Conservation (phyloP, 495 filamentous ascomycete species). For the Xeromyces bisporus region DNA sequence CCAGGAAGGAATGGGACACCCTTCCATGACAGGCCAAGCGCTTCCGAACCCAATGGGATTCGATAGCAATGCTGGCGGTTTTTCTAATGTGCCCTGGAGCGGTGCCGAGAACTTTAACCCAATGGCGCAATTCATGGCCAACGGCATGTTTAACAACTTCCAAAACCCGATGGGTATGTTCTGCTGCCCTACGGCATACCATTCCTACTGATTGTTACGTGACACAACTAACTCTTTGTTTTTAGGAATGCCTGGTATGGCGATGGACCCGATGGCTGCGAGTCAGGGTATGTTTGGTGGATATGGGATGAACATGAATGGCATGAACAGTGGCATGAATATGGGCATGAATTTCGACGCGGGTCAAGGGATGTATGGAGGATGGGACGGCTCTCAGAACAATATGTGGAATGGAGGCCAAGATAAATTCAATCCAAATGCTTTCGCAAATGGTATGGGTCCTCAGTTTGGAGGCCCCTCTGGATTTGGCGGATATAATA, state of each 20-base stretch:
- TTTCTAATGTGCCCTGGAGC: conserved; percentile 49
- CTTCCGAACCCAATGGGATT: conserved; percentile 12
- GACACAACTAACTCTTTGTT: conserved; percentile 3
- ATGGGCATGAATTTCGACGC: conserved; percentile 61
- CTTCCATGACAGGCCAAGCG: conserved; percentile 5
- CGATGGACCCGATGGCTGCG: conserved; percentile 80
- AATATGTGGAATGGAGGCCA: conserved; percentile 59
- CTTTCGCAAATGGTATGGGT: conserved; percentile 64
- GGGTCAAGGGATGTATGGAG: conserved; percentile 44
- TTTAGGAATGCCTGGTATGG: conserved; percentile 60
- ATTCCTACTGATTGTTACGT: conserved; percentile 2
- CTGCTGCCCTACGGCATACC: no score
- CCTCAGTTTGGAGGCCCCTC: conserved; percentile 69
- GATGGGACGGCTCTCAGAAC: conserved; percentile 45
- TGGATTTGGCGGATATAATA: conserved; percentile 60
- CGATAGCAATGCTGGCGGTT: conserved; percentile 25
- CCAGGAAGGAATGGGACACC: conserved; percentile 11
- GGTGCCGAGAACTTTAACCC: conserved; percentile 49
- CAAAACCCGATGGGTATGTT: conserved; percentile 63
- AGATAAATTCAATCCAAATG: conserved; percentile 51
- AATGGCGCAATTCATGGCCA: conserved; percentile 59
- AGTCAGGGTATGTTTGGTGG: conserved; percentile 76
- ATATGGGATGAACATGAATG: conserved; percentile 82
- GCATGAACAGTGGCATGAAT: conserved; percentile 81
- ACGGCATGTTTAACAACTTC: conserved; percentile 49